Evolutionary conservation across 345 rosid species (phyloP).

Genomic region (Citrus inodora): DNA sequence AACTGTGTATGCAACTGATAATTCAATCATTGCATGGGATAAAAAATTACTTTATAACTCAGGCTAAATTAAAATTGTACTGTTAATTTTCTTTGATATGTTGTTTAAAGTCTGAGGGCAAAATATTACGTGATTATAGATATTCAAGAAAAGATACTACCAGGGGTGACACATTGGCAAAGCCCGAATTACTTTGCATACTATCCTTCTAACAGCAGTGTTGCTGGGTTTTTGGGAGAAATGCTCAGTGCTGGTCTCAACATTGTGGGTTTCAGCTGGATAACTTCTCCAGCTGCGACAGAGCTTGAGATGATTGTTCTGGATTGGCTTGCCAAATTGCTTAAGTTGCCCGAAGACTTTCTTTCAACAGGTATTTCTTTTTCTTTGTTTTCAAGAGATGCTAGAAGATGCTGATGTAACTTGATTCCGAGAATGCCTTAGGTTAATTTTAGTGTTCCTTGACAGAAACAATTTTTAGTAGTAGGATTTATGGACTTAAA

Average conservation of each 20-base stretch:
- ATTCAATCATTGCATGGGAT: neutral
- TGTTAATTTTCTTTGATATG: neutral
- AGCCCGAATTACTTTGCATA: conserved; percentile 82
- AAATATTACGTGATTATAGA: conserved; percentile 39
- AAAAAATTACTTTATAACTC: neutral
- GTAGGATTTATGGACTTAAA: neutral
- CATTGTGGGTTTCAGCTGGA: conserved; percentile 90
- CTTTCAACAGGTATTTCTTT: conserved; percentile 52
- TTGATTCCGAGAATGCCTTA: neutral
- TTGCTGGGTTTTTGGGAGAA: conserved; percentile 91
- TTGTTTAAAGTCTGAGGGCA: neutral
- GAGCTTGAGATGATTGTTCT: conserved; percentile 90
- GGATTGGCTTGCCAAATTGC: conserved; percentile 82
- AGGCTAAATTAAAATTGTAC: neutral
- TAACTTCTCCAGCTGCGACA: conserved; percentile 90
- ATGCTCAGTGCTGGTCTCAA: conserved; percentile 91
- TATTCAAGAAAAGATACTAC: conserved; percentile 64
- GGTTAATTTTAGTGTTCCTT: neutral
- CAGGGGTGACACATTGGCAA: conserved; percentile 92
- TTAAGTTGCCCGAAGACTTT: conserved; percentile 73
- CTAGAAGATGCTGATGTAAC: neutral
- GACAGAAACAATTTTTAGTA: neutral
- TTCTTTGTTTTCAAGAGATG: neutral
- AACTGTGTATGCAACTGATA: neutral
- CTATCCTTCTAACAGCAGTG: conserved; percentile 81